Evolutionary conservation across 2,329 filamentous ascomycete species (phyloP).

Genomic region (Claviceps pazoutovae): DNA sequence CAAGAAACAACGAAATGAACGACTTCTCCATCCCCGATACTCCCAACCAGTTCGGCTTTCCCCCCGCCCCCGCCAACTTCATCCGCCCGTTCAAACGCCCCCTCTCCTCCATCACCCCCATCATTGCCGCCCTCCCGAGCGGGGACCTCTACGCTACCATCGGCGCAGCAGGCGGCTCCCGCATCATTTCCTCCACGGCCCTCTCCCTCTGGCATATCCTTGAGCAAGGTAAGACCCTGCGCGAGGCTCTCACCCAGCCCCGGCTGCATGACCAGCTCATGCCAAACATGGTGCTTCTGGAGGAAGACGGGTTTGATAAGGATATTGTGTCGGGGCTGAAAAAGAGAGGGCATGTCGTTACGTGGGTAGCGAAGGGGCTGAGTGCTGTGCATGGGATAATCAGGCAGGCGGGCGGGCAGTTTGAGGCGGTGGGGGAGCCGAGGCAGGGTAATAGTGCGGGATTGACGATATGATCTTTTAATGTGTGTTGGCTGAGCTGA

Average conservation of each 20-base stretch:
- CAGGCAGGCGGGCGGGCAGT: slow-evolving; percentile 47
- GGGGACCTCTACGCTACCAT: slow-evolving; percentile 53
- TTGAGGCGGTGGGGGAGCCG: slow-evolving; percentile 66
- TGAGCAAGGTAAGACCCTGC: slow-evolving; percentile 44
- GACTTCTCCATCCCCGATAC: slow-evolving; percentile 76
- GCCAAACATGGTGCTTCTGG: slow-evolving; percentile 54
- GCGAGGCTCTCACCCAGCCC: slow-evolving; percentile 49
- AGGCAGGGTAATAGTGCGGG: slow-evolving; percentile 60
- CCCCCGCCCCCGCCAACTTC: slow-evolving; percentile 67
- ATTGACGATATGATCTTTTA: slow-evolving; percentile 26
- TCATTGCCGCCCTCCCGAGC: slow-evolving; percentile 54
- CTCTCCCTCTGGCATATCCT: slow-evolving; percentile 62
- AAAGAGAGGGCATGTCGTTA: slow-evolving; percentile 55
- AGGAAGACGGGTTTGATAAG: slow-evolving; percentile 51
- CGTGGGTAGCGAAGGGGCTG: slow-evolving; percentile 46
- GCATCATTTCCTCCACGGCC: slow-evolving; percentile 69
- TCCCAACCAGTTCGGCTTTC: slow-evolving; percentile 73
- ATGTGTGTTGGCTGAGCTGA: no score
- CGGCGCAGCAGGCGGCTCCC: slow-evolving; percentile 66
- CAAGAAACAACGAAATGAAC: slow-evolving; percentile 49
- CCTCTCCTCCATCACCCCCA: slow-evolving; percentile 66
- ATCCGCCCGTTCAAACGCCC: slow-evolving; percentile 70
- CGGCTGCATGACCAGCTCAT: slow-evolving; percentile 73
- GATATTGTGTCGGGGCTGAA: slow-evolving; percentile 48
- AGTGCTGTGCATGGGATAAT: slow-evolving; percentile 61